Evolutionary conservation across 208 protist genomes (phyloP), one percentile per base, ranked within the genome.

Genomic region (Giardia muris): DNA sequence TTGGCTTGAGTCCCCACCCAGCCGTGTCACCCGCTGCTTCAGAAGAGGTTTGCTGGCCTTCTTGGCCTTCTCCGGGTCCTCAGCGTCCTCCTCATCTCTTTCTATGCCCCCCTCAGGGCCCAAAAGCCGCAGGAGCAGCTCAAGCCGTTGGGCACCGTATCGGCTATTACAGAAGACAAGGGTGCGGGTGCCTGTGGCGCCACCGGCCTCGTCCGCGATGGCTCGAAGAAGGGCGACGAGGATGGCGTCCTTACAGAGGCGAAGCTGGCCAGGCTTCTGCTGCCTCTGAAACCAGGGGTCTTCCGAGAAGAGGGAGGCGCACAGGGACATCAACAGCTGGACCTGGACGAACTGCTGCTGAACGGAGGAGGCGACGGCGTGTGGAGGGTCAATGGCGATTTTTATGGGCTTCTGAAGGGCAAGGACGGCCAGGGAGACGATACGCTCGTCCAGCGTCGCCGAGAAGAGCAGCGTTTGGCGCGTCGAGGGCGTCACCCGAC

Each of bases 381-480:
- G 57, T 10, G 57, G 57, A 76, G 57, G 57, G 30, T 76, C 57
- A 39, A 76, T 76, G 10, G 10, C 19, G 19, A 76, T 30, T 30
- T 76, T 10, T 10, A 76, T 10, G 19, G 57, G 57, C 57, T 76
- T 76, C 57, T 76, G 57, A 10, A 76, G 57, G 30, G 57, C 57
- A 30, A 76, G 57, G 57, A 76, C 19, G 10, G 57, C 10, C 19
- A 76, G 30, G 57, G 19, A 39, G 10, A 76, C 10, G 57, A 76
- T 30, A 10, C 30, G 19, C 30, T 76, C 30, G 19, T 76, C 57
- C 57, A 76, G 10, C 45, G 86, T 89, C 45, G 86, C 86, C 45
- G 86, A 89, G 45, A 89, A 89, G 19, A 89, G 42, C 42, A 89
- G 86, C 3, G 86, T 89, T 43, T 89, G 42, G 39, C 86, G 4